Percentiles rank a stretch among this genome's conserved stretches.
Conservation (phyloP, 306 rosid genomes). For the Casuarina cunninghamiana region DNA sequence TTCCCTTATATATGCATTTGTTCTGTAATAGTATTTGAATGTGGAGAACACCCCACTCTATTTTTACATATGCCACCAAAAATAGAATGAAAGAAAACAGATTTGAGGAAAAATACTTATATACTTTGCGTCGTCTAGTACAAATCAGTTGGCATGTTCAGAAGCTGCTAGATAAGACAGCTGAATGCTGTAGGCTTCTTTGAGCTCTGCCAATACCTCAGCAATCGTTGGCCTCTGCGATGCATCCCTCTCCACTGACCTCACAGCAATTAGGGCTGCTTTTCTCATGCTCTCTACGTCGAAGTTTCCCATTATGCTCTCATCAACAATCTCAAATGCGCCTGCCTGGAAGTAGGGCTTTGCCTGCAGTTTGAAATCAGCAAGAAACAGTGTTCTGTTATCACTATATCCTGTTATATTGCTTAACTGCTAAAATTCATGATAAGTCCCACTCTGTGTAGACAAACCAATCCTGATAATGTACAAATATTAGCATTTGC, state of each 20-base stretch:
- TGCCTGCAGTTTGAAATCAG: conserved; percentile 55
- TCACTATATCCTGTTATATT: too few relatives aligned
- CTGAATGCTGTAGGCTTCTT: conserved; percentile 70
- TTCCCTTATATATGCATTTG: background rate
- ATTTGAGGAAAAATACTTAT: conserved; percentile 5
- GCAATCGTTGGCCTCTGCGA: conserved; percentile 79
- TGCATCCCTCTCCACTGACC: conserved; percentile 83
- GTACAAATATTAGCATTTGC: too few relatives aligned
- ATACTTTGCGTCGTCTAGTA: background rate
- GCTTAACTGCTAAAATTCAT: too few relatives aligned
- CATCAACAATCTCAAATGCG: conserved; percentile 81
- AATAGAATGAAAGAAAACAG: background rate
- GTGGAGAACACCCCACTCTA: background rate
- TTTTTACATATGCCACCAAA: background rate
- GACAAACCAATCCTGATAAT: too few relatives aligned
- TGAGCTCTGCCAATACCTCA: conserved; percentile 72
- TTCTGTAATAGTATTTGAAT: background rate
- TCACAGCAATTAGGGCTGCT: conserved; percentile 65
- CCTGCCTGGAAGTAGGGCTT: conserved; percentile 95
- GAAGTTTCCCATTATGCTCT: conserved; percentile 54
- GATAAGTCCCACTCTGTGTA: too few relatives aligned
- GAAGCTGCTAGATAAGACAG: conserved; percentile 59
- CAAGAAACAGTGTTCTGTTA: background rate
- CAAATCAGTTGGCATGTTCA: conserved; percentile 33
- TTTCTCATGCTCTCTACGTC: conserved; percentile 75